phyloP scores from a whole-genome alignment of 2,329 filamentous ascomycete genomes.

The Aspergillus transmontanensis region DNA sequence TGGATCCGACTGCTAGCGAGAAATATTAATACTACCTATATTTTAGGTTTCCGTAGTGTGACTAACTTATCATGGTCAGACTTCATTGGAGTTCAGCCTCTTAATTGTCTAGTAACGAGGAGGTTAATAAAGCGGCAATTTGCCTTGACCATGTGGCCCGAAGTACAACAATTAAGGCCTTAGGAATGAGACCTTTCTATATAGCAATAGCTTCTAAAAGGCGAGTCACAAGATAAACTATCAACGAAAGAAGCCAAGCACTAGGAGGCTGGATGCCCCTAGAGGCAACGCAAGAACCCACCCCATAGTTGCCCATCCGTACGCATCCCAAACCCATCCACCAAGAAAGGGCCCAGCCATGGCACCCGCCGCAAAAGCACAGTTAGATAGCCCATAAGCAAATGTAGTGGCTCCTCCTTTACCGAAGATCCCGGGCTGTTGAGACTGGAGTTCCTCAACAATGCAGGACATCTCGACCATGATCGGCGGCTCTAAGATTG shows the following conservation, averaged over 20 bases:
- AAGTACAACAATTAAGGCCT: no score
- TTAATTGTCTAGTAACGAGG: no score
- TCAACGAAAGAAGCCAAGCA: neutral
- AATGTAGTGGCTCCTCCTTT: constrained; percentile 49
- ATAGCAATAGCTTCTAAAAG: no score
- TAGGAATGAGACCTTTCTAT: no score
- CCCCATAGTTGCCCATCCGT: neutral
- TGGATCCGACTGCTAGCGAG: no score
- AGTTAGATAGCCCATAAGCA: neutral
- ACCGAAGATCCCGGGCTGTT: constrained; percentile 55
- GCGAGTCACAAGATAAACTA: no score
- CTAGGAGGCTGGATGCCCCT: neutral
- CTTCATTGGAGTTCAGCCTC: no score
- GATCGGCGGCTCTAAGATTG: constrained; percentile 60
- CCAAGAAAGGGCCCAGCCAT: constrained; percentile 1
- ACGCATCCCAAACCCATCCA: neutral
- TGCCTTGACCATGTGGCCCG: no score
- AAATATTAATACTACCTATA: no score
- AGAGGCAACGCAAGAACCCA: neutral
- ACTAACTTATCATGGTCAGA: no score
- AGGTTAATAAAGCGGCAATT: no score
- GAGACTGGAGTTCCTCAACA: constrained; percentile 58
- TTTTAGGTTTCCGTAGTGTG: no score
- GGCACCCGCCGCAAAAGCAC: neutral
- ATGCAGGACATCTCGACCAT: constrained; percentile 70